Evolutionary conservation across 2,329 filamentous ascomycete species (phyloP), one percentile per base, ranked within the genome.

Genomic region (Aspergillus sergii): DNA sequence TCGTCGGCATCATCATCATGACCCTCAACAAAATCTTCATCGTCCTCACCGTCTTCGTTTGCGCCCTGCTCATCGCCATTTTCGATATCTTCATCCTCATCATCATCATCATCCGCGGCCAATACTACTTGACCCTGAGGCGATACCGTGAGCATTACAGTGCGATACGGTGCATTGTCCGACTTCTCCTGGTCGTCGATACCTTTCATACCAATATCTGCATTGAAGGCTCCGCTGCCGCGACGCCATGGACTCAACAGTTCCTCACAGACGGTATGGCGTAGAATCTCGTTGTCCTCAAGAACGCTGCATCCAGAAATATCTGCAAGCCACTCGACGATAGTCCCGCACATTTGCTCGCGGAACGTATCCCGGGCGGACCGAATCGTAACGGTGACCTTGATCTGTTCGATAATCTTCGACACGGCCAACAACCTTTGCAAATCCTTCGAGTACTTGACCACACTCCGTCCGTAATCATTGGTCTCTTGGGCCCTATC

Each of bases 331-430:
- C 96, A 99, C 71, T 97, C 94, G 59, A 99, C 91, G 65, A 99
- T 94, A 19, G 93, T 93, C n/a, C 92, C 93, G 71, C 94, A 97
- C 96, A 99, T 99, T 76, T 98, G 92, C 76, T 99, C 95, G 63
- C 95, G 87, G 80, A 98, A 99, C 0, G 93, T 98, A 78, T 99
- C 95, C 70, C 96, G 87, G 6, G 95, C 89, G 11, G 94, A 97
- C 51, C 95, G 88, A 65, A 99, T 93, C 0, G 95, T 99, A 56
- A 97, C 93, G 0, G 95, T 98, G 62, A 99, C 88, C 75, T 96
- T 94, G 77, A 99, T 97, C 64, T 96, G 90, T 78, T 99, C 95
- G 68, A 99, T 91, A 26, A 95, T 89, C 67, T 88, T 91, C 6
- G 94, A 92, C 78, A 95, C 94, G 16, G 82, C 81, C 19, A 99